Conservation (phyloP, 495 filamentous ascomycete species). For the Penicillium soppii region DNA sequence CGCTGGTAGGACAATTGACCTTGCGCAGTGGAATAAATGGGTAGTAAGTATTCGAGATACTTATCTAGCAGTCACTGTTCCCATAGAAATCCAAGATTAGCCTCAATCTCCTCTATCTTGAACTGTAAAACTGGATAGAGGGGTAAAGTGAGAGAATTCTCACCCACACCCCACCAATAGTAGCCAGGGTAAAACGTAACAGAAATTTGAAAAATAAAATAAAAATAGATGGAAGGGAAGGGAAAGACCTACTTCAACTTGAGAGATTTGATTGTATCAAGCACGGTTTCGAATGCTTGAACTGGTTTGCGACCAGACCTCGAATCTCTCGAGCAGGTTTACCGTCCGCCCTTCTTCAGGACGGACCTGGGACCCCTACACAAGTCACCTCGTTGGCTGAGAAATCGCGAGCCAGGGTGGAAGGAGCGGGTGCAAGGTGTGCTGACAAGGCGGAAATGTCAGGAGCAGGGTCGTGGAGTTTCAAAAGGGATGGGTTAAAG, state of each 20-base stretch:
- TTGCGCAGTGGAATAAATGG: constrained; percentile 19
- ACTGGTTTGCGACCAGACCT: constrained; percentile 9
- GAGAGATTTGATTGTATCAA: constrained; percentile 2
- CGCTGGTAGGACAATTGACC: constrained; percentile 17
- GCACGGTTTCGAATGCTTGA: constrained; percentile 1
- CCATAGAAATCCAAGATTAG: constrained; percentile 10
- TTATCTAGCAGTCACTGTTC: constrained; percentile 15
- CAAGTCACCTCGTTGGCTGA: constrained; percentile 43
- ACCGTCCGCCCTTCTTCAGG: constrained; percentile 61
- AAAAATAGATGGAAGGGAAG: neutral
- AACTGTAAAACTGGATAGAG: constrained; percentile 11
- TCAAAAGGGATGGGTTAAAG: constrained; percentile 12
- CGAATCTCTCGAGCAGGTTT: constrained; percentile 32
- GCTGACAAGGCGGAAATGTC: constrained; percentile 11
- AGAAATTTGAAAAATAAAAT: neutral
- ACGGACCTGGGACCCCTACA: constrained; percentile 57
- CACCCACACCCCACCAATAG: constrained; percentile 22
- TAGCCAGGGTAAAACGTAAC: constrained; percentile 3
- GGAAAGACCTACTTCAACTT: constrained; percentile 19
- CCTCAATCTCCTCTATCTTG: constrained; percentile 7
- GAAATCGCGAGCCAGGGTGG: constrained; percentile 23
- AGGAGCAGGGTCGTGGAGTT: constrained; percentile 11
- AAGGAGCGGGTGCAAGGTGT: constrained; percentile 4
- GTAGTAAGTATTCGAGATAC: constrained; percentile 20
- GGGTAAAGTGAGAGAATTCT: constrained; percentile 24